A percentile compares a stretch with the other conserved stretches of the same genome.
phyloP scores from a whole-genome alignment of 345 rosid genomes.

The Lepidium aucheri region DNA sequence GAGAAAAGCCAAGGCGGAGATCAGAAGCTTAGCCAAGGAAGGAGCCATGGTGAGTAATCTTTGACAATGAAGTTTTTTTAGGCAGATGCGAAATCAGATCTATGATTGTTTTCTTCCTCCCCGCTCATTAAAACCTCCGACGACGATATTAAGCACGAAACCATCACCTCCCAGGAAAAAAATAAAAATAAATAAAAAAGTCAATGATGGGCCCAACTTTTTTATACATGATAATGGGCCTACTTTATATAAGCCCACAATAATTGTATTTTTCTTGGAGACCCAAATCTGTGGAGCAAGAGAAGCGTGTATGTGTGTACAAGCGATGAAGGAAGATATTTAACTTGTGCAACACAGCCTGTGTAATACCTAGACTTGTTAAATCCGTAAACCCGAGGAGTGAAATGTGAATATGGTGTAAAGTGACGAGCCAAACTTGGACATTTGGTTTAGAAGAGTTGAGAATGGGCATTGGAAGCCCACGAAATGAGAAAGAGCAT shows the following conservation, averaged over 20 bases:
- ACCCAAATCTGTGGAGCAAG: neutral
- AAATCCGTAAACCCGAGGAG: too few species aligned
- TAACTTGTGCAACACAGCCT: conserved; percentile 11
- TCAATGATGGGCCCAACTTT: conserved; percentile 17
- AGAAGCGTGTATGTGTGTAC: neutral
- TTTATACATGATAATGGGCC: neutral
- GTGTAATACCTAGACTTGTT: too few species aligned
- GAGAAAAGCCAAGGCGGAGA: conserved; percentile 33
- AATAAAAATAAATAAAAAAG: neutral
- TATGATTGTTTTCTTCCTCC: conserved; percentile 19
- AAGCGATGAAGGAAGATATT: neutral
- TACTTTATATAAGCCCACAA: neutral
- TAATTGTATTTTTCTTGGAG: neutral
- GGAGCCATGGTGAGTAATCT: conserved; percentile 16
- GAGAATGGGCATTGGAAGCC: too few species aligned
- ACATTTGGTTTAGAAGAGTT: too few species aligned
- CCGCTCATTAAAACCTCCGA: conserved; percentile 15
- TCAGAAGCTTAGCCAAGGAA: conserved; percentile 23
- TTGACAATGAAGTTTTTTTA: neutral
- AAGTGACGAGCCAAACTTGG: too few species aligned
- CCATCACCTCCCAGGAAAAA: neutral
- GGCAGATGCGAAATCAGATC: conserved; percentile 20
- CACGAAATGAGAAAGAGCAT: too few species aligned
- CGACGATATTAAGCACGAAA: neutral
- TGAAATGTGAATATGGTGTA: too few species aligned